Base-by-base conservation (phyloP, 1,284 basidiomycete genomes). In the Chalciporus sp. region DNA sequence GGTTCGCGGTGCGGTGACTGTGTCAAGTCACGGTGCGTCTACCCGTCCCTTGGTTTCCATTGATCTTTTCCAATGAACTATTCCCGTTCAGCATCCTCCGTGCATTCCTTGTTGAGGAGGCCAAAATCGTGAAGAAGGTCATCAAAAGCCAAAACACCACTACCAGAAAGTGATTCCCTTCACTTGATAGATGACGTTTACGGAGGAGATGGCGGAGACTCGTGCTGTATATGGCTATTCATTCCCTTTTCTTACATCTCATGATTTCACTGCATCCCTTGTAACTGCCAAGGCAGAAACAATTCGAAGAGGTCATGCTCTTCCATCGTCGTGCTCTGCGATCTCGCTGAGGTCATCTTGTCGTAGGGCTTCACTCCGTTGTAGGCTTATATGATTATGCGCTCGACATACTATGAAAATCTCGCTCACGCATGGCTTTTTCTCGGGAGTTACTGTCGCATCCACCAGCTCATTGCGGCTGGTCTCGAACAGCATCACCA, bases 111-210 rank as follows among this genome's bases (percentile, higher is more conserved):
- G 93, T 99, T 54, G 97, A 99, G 83, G 95, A 99, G 83, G 96
- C 96, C 47, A 99, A 98, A 85, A 98, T 99, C 67, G 96, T 99
- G 73, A 99, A 99, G 90, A 92, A 87, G 79, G 95, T 99, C 63
- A 94, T 98, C 83, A 98, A 98, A 85, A 90, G 89, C 68, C 69
- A 71, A 51, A 69, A 68, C 57, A 63, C 67, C 12, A 41, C 48
- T 33, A 14, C 44, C 37, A 63, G 57, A 26, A 69, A 69, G 61
- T 69, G 55, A 69, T 43, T 51, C 17, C 3, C 33, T 3, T 43
- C 43, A 14, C 29, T 23, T 16, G 10, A 41, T 4, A 20, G 37
- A 42, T 41, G 42, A 27, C 51, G 19, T 16, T 10, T 29, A 11
- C 6, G 4, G 16, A 20, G 44, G 44, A 26, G 29, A 12, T 45